Percentiles rank a stretch among this genome's conserved stretches.
Conservation (phyloP, 768 basidiomycete genomes). For the Mycena metata region DNA sequence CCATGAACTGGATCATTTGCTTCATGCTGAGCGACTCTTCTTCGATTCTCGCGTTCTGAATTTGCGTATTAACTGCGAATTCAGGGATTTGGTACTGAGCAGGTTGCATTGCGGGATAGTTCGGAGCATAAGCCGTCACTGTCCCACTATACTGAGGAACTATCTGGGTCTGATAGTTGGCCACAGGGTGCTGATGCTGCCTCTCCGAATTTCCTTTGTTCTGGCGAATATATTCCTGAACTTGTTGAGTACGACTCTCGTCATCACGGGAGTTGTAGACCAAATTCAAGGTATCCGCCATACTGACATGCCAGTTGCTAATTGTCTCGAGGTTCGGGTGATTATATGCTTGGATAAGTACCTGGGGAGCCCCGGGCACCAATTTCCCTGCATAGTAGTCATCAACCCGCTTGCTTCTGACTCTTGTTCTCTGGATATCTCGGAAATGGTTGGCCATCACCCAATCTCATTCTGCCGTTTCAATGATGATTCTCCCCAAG, state of each 20-base stretch:
- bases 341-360: neutral
- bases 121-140: too few relatives aligned
- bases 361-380: neutral
- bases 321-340: neutral
- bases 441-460: slow-evolving; percentile 4
- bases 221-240: neutral
- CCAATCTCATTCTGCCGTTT: slow-evolving; percentile 1
- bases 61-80: neutral
- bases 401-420: neutral
- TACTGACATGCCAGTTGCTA: neutral
- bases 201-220: too few relatives aligned
- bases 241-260: neutral
- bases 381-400: neutral
- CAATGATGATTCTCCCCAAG: neutral
- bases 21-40: neutral
- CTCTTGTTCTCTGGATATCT: neutral
- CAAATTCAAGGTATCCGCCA: neutral
- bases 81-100: neutral
- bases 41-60: too few relatives aligned
- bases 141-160: neutral
- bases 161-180: neutral
- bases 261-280: neutral
- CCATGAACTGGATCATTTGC: neutral
- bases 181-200: too few relatives aligned
- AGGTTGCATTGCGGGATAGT: neutral